Evolutionary conservation across 2,329 filamentous ascomycete genomes (phyloP), one percentile per base, ranked within the genome.

Genomic region (Fusarium ambrosium): DNA sequence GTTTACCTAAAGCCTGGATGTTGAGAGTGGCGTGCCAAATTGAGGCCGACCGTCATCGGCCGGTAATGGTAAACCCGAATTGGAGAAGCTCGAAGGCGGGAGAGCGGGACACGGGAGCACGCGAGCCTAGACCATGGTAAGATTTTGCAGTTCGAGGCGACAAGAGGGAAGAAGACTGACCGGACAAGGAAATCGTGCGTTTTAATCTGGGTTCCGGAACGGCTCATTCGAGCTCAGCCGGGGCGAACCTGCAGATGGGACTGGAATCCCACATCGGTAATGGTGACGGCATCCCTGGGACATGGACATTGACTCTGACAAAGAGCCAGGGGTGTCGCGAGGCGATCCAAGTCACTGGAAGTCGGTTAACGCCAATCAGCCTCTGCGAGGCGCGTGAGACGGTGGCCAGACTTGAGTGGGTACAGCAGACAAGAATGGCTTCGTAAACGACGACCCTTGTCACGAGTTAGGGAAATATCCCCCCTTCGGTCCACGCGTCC

Each of bases 361-460:
- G 63, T 59, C 45, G 58, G 53, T 51, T 56, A 62, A 70, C 64
- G 62, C 77, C 77, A 77, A 79, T 79, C 74, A 75, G 68, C 68
- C 70, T 68, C 39, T 61, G 65, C 62, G 53, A 67, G 68, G 70
- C 59, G 53, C 41, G 64, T 72, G 71, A 77, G 72, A 55, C 53
- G 58, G 62, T 70, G 70, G 63, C 62, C 76, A 72, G 68, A 74
- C 68, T 75, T 41, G 58, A 64, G 74, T 77, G 74, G 77, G 70
- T 64, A 76, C 59, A 43, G 60, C 59, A 43, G 60, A 27, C 65
- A 37, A 39, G 48, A 22, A 76, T 73, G 60, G 62, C 72, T 73
- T 77, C 65, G 61, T 56, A 67, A 55, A 65, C 70, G 61, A 70
- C 59, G 41, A 79, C 70, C 76, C 76, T 77, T 77, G 75, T 79